A percentile compares a stretch with the other conserved stretches of the same genome.
Evolutionary conservation across 2,329 filamentous ascomycete genomes (phyloP).

Genomic region (Microthyrium microscopicum): DNA sequence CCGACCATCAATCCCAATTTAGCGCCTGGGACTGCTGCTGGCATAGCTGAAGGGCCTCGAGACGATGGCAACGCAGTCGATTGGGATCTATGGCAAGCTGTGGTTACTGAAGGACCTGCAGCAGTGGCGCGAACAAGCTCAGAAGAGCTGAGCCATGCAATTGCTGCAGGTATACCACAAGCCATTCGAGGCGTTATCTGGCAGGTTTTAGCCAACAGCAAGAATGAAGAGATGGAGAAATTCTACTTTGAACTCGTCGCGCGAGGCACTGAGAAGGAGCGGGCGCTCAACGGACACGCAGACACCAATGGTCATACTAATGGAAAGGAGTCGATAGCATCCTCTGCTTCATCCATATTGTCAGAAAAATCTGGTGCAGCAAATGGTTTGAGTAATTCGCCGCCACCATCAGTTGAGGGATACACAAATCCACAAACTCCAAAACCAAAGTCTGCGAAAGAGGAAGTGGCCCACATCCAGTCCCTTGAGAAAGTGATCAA

Average conservation of each 20-base stretch:
- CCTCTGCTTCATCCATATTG: conserved; percentile 71
- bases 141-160: conserved; percentile 77
- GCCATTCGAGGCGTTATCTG: conserved; percentile 96
- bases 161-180: conserved; percentile 82
- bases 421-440: conserved; percentile 32
- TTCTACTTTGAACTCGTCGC: conserved; percentile 71
- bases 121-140: conserved; percentile 76
- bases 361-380: conserved; percentile 67
- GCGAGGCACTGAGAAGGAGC: conserved; percentile 68
- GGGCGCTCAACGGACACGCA: conserved; percentile 21
- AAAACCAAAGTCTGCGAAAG: conserved; percentile 62
- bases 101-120: conserved; percentile 85
- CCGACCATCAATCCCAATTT: conserved; percentile 51
- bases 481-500: conserved; percentile 87
- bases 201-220: conserved; percentile 93
- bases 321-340: conserved; percentile 51
- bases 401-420: conserved; percentile 23
- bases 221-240: conserved; percentile 73
- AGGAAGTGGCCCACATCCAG: conserved; percentile 54
- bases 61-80: conserved; percentile 63
- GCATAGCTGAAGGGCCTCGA: conserved; percentile 58
- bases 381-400: conserved; percentile 38
- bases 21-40: conserved; percentile 72
- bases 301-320: conserved; percentile 34
- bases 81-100: conserved; percentile 94